Percentiles rank a stretch among this genome's conserved stretches.
Conservation (phyloP, 768 basidiomycete genomes). For the Xerocomellus amylosporus region DNA sequence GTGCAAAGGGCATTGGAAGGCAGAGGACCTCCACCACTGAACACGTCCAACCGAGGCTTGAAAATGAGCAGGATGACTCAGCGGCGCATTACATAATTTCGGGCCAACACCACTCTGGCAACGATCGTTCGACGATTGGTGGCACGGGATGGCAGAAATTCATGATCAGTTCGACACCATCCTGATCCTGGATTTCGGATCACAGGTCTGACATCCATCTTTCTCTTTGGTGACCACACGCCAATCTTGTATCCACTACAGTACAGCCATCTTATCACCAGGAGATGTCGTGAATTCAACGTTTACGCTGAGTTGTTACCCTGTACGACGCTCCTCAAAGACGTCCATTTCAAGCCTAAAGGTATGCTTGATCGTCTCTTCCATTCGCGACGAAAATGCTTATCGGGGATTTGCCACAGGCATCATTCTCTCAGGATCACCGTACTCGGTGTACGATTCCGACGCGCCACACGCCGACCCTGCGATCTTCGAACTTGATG, state of each 20-base stretch:
- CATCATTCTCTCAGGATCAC: constrained; percentile 95
- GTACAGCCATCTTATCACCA: constrained; percentile 97
- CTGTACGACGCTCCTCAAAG: constrained; percentile 86
- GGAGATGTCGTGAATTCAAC: constrained; percentile 95
- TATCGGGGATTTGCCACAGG: constrained; percentile 42
- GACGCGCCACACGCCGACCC: constrained; percentile 95
- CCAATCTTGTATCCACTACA: constrained; percentile 31
- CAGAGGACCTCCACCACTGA: constrained; percentile 14
- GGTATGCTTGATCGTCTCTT: constrained; percentile 45
- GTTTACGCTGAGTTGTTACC: constrained; percentile 98
- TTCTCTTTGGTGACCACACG: constrained; percentile 10
- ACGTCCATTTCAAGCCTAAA: constrained; percentile 91
- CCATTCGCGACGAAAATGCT: neutral
- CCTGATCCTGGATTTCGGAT: constrained; percentile 95
- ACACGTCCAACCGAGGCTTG: neutral
- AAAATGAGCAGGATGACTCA: constrained; percentile 13
- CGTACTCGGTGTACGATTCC: constrained; percentile 94
- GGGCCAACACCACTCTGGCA: neutral
- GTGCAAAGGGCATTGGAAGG: constrained; percentile 26
- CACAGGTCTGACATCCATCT: constrained; percentile 63
- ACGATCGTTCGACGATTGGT: neutral
- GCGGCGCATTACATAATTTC: too few relatives aligned
- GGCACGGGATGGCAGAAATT: constrained; percentile 68
- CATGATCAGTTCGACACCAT: constrained; percentile 96
- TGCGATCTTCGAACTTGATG: constrained; percentile 78